phyloP scores from a whole-genome alignment of 371 early-diverging fungal genomes.

The Lichtheimia ramosa region DNA sequence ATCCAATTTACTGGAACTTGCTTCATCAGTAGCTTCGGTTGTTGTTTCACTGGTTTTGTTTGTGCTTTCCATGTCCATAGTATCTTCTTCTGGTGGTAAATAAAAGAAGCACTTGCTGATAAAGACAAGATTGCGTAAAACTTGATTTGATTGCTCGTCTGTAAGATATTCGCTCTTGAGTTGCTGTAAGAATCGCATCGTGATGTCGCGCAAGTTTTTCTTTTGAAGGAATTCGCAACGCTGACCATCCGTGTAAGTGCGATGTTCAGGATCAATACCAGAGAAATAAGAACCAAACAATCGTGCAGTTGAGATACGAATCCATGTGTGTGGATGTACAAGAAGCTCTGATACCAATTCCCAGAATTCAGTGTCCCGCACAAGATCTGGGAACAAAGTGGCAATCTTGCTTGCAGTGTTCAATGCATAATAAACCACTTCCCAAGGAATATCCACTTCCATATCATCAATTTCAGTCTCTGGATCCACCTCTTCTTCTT shows the following conservation, averaged over 20 bases:
- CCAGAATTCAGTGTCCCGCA: conserved; percentile 59
- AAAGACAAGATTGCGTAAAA: conserved; percentile 93
- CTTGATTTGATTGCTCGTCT: conserved; percentile 82
- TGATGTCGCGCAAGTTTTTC: conserved; percentile 53
- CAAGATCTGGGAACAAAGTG: conserved; percentile 54
- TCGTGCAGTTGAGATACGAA: conserved; percentile 71
- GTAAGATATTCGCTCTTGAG: conserved; percentile 70
- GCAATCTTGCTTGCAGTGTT: conserved; percentile 73
- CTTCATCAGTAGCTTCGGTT: neutral
- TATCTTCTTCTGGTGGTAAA: conserved; percentile 47
- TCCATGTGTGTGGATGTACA: conserved; percentile 89
- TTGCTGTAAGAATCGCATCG: conserved; percentile 67
- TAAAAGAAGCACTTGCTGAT: conserved; percentile 76
- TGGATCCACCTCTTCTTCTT: conserved; percentile 26
- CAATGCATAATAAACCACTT: conserved; percentile 79
- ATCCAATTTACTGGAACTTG: conserved; percentile 12
- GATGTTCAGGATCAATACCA: conserved; percentile 57
- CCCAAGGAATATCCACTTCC: conserved; percentile 74
- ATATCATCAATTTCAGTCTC: conserved; percentile 49
- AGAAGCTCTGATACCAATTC: conserved; percentile 57
- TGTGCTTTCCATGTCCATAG: conserved; percentile 24
- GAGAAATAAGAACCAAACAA: conserved; percentile 81
- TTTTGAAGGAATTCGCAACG: conserved; percentile 43
- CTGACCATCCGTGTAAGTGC: conserved; percentile 27
- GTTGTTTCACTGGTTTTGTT: conserved; percentile 36